Percentiles rank a stretch among this genome's conserved stretches.
Evolutionary conservation across 345 rosid species (phyloP).

Genomic region (Lepidium aucheri): DNA sequence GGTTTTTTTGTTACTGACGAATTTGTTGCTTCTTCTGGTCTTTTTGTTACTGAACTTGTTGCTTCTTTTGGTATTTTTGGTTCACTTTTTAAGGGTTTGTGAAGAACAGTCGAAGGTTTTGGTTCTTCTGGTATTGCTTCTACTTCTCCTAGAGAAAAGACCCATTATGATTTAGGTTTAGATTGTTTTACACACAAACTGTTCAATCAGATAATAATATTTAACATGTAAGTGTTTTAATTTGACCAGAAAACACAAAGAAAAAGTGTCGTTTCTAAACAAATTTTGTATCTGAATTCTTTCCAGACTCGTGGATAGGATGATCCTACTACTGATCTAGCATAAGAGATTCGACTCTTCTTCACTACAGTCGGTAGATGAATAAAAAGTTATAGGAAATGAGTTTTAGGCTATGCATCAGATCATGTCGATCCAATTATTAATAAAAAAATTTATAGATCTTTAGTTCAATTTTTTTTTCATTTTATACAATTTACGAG

Average conservation of each 20-base stretch:
- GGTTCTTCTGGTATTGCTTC: conserved; percentile 10
- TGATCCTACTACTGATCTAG: too few species aligned
- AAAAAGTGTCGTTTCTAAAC: too few species aligned
- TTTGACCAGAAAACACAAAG: too few species aligned
- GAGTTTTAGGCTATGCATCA: too few species aligned
- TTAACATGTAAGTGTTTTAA: background rate
- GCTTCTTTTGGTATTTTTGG: conserved; percentile 2
- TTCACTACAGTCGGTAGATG: too few species aligned
- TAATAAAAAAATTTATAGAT: too few species aligned
- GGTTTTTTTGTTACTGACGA: background rate
- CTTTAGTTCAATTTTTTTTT: too few species aligned
- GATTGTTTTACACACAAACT: background rate
- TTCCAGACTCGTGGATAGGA: too few species aligned
- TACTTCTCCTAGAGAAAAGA: conserved; percentile 9
- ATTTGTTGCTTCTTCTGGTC: conserved; percentile 7
- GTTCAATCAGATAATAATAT: background rate
- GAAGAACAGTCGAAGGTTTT: background rate
- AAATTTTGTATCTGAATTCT: too few species aligned
- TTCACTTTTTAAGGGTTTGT: conserved; percentile 2
- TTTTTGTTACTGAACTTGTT: background rate
- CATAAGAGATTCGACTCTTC: too few species aligned
- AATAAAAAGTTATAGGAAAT: too few species aligned
- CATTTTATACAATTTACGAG: background rate
- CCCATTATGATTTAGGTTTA: background rate
- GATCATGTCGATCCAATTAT: too few species aligned